Evolutionary conservation across 768 basidiomycete species (phyloP).

Genomic region (Termitomyces sp.): DNA sequence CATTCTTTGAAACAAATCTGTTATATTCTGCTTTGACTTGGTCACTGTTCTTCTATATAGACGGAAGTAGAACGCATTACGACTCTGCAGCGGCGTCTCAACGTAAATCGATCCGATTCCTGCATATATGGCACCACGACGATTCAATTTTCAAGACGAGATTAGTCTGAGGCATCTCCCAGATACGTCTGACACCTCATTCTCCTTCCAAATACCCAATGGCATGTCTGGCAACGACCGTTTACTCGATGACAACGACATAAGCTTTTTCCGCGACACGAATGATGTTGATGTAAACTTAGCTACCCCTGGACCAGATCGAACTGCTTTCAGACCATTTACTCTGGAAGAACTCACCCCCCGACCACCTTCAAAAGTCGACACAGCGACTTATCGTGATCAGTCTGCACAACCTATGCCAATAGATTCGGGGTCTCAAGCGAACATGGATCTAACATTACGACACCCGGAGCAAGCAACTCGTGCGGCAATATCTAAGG

Average conservation of each 20-base stretch:
- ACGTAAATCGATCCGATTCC: not conserved
- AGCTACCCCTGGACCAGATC: conserved; percentile 27
- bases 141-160: conserved; percentile 29
- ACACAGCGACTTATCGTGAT: not conserved
- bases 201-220: conserved; percentile 54
- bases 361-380: not conserved
- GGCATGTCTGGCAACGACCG: conserved; percentile 40
- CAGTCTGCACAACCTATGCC: no score
- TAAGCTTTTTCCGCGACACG: conserved; percentile 42
- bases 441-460: conserved; percentile 3
- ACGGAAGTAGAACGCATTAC: not conserved
- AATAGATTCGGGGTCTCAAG: not conserved
- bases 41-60: not conserved
- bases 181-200: conserved; percentile 48
- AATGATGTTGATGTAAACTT: conserved; percentile 27
- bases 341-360: conserved; percentile 34
- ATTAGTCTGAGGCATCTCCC: conserved; percentile 53
- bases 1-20: not conserved
- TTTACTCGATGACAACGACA: conserved; percentile 46
- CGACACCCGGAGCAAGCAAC: not conserved
- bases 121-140: conserved; percentile 19
- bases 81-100: not conserved
- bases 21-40: not conserved
- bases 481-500: not conserved
- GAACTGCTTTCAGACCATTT: conserved; percentile 25